Percentiles rank a stretch among this genome's conserved stretches.
Evolutionary conservation across 2,329 filamentous ascomycete species (phyloP).

Genomic region (Colletotrichum cordylinicola): DNA sequence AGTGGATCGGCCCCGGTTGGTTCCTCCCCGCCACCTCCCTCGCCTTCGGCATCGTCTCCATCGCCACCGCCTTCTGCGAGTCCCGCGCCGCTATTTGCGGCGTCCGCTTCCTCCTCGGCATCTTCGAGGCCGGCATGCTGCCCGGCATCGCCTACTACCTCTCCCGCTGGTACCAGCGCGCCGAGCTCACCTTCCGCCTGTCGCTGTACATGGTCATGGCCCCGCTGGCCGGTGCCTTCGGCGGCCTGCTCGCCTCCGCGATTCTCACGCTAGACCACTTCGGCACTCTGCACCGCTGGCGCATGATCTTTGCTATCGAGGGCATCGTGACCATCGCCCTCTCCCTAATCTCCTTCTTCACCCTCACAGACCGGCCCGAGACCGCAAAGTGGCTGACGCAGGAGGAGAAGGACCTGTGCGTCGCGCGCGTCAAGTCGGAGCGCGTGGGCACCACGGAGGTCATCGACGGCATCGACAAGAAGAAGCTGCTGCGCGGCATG

Average conservation of each 20-base stretch:
- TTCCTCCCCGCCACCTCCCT: conserved; percentile 69
- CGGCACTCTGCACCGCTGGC: conserved; percentile 62
- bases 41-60: conserved; percentile 66
- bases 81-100: conserved; percentile 56
- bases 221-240: conserved; percentile 74
- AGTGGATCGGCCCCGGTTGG: conserved; percentile 75
- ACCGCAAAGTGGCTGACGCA: conserved; percentile 70
- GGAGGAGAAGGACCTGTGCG: conserved; percentile 71
- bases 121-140: conserved; percentile 77
- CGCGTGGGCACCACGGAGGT: conserved; percentile 64
- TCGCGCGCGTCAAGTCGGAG: conserved; percentile 72
- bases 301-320: conserved; percentile 76
- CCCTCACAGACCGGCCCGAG: conserved; percentile 71
- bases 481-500: conserved; percentile 66
- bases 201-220: conserved; percentile 75
- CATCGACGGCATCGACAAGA: conserved; percentile 66
- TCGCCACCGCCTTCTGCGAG: conserved; percentile 70
- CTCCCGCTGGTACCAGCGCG: conserved; percentile 73
- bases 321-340: conserved; percentile 58
- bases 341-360: conserved; percentile 65
- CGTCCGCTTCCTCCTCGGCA: conserved; percentile 70
- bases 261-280: conserved; percentile 68
- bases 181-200: conserved; percentile 71
- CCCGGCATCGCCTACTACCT: conserved; percentile 79
- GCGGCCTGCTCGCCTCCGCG: conserved; percentile 68